These are phyloP conservation scores for Rhynchosporium agropyri DNA, from an alignment of 2,329 filamentous ascomycete species.

Conservation along the genomic window DNA sequence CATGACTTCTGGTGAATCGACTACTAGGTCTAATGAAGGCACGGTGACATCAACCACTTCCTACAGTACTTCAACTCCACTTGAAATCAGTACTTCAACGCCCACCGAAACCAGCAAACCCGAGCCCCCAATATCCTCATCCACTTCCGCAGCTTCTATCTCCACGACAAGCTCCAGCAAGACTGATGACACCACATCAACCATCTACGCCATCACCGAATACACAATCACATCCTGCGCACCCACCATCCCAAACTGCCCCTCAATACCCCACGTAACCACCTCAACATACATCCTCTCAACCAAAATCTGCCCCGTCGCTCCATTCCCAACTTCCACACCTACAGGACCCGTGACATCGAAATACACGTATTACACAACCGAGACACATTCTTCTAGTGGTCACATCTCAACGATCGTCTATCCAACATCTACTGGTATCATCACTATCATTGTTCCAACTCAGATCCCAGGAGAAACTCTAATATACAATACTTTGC, in stretches of 20 bases:
- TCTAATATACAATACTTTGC: constrained; percentile 5
- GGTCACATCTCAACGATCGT: constrained; percentile 23
- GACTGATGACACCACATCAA: constrained; percentile 44
- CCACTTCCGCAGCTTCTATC: constrained; percentile 10
- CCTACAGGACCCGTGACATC: constrained; percentile 10
- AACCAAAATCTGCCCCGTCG: constrained; percentile 21
- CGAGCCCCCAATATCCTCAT: neutral
- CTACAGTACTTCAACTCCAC: neutral
- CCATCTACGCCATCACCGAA: constrained; percentile 53
- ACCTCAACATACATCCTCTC: constrained; percentile 22
- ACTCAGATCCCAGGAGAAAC: neutral
- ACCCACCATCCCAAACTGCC: constrained; percentile 38
- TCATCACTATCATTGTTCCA: constrained; percentile 19
- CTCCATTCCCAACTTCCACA: constrained; percentile 1
- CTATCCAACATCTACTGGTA: constrained; percentile 23
- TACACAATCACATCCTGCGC: constrained; percentile 38
- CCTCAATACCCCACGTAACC: constrained; percentile 14
- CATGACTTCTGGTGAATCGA: constrained; percentile 18
- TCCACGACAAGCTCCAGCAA: constrained; percentile 10
- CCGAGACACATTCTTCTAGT: constrained; percentile 25
- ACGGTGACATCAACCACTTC: constrained; percentile 10
- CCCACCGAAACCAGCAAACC: constrained; percentile 7
- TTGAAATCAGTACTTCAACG: neutral
- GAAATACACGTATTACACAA: constrained; percentile 16
- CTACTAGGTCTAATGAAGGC: constrained; percentile 4